Conservation (phyloP, 306 rosid species). For the Abrus precatorius region DNA sequence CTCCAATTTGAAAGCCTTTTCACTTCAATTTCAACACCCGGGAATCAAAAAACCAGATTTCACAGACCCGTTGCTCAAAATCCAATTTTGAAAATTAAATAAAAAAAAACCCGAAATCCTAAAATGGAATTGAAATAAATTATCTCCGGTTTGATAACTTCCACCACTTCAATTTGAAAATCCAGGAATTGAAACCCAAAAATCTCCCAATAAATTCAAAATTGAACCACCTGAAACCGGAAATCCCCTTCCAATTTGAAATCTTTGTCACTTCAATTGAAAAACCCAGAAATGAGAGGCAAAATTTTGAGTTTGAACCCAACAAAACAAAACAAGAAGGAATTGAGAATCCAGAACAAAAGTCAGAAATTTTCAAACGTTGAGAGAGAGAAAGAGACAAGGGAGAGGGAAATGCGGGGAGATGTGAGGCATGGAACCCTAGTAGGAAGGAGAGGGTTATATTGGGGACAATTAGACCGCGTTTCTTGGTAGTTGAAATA, state of each 20-base stretch:
- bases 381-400: conserved; percentile 33
- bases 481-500: conserved; percentile 60
- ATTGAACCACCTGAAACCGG: neutral
- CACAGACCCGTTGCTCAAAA: conserved; percentile 2
- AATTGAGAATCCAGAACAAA: neutral
- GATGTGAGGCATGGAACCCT: conserved; percentile 55
- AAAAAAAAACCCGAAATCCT: neutral
- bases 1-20: conserved; percentile 29
- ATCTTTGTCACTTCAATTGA: neutral
- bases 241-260: neutral
- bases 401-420: conserved; percentile 38
- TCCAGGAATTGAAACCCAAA: neutral
- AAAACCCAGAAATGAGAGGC: conserved; percentile 5
- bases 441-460: conserved; percentile 58
- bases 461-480: conserved; percentile 63
- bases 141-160: neutral
- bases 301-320: neutral
- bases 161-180: neutral
- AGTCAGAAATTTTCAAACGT: conserved; percentile 23
- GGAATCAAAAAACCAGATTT: conserved; percentile 27
- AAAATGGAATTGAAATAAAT: neutral
- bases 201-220: neutral
- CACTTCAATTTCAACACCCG: conserved; percentile 23
- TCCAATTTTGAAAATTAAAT: neutral
- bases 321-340: neutral